Conservation (phyloP, 2,329 filamentous ascomycete genomes). For the Aplosporella prunicola region DNA sequence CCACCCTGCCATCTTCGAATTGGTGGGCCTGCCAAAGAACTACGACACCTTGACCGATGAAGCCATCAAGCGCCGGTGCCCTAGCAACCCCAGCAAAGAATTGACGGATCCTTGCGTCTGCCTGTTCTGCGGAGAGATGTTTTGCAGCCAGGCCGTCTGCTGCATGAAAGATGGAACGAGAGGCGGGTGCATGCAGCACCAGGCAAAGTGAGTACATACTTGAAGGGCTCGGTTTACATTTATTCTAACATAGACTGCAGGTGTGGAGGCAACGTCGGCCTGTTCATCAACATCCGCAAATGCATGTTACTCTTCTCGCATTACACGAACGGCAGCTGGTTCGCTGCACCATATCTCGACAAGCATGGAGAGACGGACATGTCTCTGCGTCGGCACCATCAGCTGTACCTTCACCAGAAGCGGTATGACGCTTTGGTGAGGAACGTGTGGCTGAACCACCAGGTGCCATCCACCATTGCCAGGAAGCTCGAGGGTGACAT, state of each 20-base stretch:
- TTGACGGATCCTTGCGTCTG: conserved; percentile 85
- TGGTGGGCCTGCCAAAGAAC: conserved; percentile 83
- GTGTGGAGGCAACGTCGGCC: conserved; percentile 80
- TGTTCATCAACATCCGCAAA: conserved; percentile 95
- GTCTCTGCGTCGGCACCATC: conserved; percentile 74
- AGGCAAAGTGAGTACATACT: conserved; percentile 57
- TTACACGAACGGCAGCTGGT: conserved; percentile 70
- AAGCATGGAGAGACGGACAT: conserved; percentile 91
- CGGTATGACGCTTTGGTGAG: conserved; percentile 83
- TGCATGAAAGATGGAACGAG: conserved; percentile 59
- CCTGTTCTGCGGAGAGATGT: conserved; percentile 91
- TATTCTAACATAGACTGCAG: conserved; percentile 36
- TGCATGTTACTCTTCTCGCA: conserved; percentile 87
- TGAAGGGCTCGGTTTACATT: background rate
- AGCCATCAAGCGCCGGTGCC: conserved; percentile 72
- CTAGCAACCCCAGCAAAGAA: conserved; percentile 75
- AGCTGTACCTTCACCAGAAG: conserved; percentile 87
- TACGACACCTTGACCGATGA: conserved; percentile 91
- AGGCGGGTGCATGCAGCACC: conserved; percentile 72
- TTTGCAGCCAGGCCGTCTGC: conserved; percentile 89
- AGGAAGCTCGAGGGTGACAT: conserved; percentile 88
- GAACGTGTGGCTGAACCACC: conserved; percentile 77
- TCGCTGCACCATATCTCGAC: conserved; percentile 85
- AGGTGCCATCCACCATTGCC: conserved; percentile 80
- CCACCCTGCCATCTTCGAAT: conserved; percentile 87